phyloP scores from a whole-genome alignment of 805 yeast species.

The Zygotorulaspora florentina region DNA sequence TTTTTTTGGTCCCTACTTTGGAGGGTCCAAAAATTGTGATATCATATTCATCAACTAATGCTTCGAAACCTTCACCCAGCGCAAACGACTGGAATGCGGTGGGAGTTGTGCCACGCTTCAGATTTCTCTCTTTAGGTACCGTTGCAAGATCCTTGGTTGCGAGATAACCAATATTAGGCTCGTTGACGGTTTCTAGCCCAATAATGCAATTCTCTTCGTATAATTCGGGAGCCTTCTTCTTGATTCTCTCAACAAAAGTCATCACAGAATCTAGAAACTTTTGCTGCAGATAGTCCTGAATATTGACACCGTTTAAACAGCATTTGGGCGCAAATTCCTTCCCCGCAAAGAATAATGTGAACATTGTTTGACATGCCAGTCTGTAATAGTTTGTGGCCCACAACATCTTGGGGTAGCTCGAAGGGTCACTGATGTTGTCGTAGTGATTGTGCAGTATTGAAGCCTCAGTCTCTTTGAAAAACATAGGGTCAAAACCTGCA shows the following conservation, averaged over 20 bases:
- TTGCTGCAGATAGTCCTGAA: slow-evolving; percentile 71
- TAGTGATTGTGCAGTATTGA: slow-evolving; percentile 67
- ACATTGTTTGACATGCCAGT: slow-evolving; percentile 74
- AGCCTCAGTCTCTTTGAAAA: slow-evolving; percentile 70
- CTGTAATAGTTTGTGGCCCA: slow-evolving; percentile 88
- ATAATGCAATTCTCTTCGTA: slow-evolving; percentile 42
- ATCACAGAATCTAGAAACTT: slow-evolving; percentile 56
- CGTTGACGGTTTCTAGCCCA: slow-evolving; percentile 85
- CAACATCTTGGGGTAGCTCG: slow-evolving; percentile 70
- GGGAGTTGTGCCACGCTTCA: slow-evolving; percentile 78
- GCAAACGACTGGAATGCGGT: slow-evolving; percentile 69
- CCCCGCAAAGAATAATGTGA: slow-evolving; percentile 82
- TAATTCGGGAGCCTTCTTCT: slow-evolving; percentile 41
- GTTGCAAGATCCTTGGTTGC: slow-evolving; percentile 54
- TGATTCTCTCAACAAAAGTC: slow-evolving; percentile 42
- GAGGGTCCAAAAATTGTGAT: slow-evolving; percentile 75
- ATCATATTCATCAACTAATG: slow-evolving; percentile 63
- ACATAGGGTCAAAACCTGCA: slow-evolving; percentile 77
- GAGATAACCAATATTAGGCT: slow-evolving; percentile 73
- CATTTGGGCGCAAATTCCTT: slow-evolving; percentile 71
- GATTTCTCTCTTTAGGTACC: slow-evolving; percentile 58
- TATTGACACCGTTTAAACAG: slow-evolving; percentile 62
- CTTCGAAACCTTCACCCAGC: slow-evolving; percentile 73
- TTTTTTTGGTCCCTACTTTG: slow-evolving; percentile 48
- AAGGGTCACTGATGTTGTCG: slow-evolving; percentile 39